Evolutionary conservation across 345 rosid species (phyloP).

Genomic region (Gossypium longicalyx): DNA sequence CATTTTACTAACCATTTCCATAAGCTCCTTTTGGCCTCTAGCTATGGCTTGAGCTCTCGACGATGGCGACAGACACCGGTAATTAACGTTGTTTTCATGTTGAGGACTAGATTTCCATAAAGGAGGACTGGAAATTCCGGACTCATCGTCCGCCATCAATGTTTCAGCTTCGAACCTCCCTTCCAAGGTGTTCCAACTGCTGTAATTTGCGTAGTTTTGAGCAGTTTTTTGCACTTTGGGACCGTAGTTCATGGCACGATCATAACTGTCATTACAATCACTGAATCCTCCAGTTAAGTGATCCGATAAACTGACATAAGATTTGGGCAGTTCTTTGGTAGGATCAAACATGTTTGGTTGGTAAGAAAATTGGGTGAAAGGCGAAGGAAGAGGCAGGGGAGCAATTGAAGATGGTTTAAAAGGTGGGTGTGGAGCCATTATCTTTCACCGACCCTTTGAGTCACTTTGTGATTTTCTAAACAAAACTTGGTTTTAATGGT

Average conservation of each 20-base stretch:
- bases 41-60: constrained; percentile 71
- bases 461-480: not conserved
- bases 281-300: not conserved
- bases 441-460: constrained; percentile 9
- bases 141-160: constrained; percentile 29
- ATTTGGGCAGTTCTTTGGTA: not conserved
- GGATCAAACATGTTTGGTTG: constrained; percentile 15
- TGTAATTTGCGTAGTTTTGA: constrained; percentile 5
- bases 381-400: not conserved
- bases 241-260: not conserved
- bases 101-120: constrained; percentile 58
- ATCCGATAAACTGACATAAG: not conserved
- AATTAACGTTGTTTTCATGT: constrained; percentile 29
- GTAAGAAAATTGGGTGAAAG: not conserved
- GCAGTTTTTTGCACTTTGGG: constrained; percentile 3
- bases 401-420: not conserved
- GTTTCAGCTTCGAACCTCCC: not conserved
- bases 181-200: not conserved
- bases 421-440: not conserved
- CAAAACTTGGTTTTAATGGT: not conserved
- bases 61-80: constrained; percentile 57
- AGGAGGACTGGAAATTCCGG: constrained; percentile 60
- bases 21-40: constrained; percentile 82
- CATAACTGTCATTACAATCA: not conserved
- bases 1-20: constrained; percentile 89